Percentiles rank a stretch among this genome's conserved stretches.
Evolutionary conservation across 306 rosid species (phyloP).

Genomic region (Fagus crenata): DNA sequence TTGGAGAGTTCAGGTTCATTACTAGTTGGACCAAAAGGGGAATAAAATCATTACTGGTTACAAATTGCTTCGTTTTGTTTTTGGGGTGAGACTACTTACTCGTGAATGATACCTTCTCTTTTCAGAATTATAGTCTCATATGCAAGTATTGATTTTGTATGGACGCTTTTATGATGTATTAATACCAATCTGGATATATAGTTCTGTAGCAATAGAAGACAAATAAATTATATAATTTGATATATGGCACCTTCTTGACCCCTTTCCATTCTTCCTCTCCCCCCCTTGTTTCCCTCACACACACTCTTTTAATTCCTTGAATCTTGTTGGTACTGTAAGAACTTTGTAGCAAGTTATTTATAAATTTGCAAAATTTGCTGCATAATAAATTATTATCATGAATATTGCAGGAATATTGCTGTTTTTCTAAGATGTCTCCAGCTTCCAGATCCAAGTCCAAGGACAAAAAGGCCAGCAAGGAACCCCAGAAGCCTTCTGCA

Average conservation of each 20-base stretch:
- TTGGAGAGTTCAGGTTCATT: too few species aligned
- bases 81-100: background rate
- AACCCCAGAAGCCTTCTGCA: constrained; percentile 60
- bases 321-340: constrained; percentile 14
- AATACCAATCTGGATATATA: background rate
- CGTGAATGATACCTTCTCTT: background rate
- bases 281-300: too few species aligned
- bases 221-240: background rate
- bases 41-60: too few species aligned
- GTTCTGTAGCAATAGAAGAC: background rate
- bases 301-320: background rate
- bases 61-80: too few species aligned
- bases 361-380: constrained; percentile 14
- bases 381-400: constrained; percentile 16
- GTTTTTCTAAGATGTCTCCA: constrained; percentile 69
- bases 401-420: constrained; percentile 40
- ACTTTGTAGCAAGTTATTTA: background rate
- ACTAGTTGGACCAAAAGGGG: too few species aligned
- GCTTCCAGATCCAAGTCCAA: constrained; percentile 83
- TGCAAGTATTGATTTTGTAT: background rate
- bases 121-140: background rate
- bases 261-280: too few species aligned
- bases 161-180: background rate
- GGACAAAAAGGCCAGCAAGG: constrained; percentile 78
- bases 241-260: too few species aligned